Conservation (phyloP, 345 rosid genomes). For the Viola odorata region DNA sequence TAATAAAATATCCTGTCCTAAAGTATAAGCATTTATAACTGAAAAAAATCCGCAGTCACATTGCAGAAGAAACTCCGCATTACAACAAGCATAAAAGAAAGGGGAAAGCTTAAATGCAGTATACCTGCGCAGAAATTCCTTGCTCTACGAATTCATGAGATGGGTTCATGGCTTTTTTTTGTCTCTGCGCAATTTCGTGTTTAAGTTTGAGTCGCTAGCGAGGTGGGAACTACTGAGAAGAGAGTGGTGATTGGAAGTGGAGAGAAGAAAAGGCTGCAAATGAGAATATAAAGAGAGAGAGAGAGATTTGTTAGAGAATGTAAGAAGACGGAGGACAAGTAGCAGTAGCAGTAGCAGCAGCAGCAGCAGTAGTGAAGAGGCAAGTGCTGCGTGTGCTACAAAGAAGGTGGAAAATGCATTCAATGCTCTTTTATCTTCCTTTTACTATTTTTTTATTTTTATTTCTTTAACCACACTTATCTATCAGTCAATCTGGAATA, state of each 20-base stretch:
- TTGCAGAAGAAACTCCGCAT: not conserved
- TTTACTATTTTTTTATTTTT: not conserved
- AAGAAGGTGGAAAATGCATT: slow-evolving; percentile 34
- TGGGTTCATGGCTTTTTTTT: slow-evolving; percentile 39
- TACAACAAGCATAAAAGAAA: not conserved
- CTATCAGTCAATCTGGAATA: not conserved
- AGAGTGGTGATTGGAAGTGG: slow-evolving; percentile 5
- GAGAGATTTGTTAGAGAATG: slow-evolving; percentile 19
- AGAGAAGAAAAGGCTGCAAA: slow-evolving; percentile 16
- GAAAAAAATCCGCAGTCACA: not conserved
- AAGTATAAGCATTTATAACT: not conserved
- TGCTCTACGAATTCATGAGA: slow-evolving; percentile 38
- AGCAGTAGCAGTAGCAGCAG: slow-evolving; percentile 15
- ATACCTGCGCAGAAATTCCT: slow-evolving; percentile 51
- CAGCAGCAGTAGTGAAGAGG: slow-evolving; percentile 18
- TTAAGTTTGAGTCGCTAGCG: slow-evolving; percentile 10
- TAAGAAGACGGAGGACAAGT: slow-evolving; percentile 21
- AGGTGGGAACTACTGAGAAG: not conserved
- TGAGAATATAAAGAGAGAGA: slow-evolving; percentile 28
- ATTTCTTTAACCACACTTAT: not conserved
- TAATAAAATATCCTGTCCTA: not conserved
- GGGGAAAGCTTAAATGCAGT: not conserved
- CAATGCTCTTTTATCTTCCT: slow-evolving; percentile 24
- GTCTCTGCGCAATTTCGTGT: not conserved
- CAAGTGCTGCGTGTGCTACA: slow-evolving; percentile 20